These are phyloP conservation scores for Gymnopilus junonius DNA, from an alignment of 768 basidiomycete genomes.

Conservation along the genomic window DNA sequence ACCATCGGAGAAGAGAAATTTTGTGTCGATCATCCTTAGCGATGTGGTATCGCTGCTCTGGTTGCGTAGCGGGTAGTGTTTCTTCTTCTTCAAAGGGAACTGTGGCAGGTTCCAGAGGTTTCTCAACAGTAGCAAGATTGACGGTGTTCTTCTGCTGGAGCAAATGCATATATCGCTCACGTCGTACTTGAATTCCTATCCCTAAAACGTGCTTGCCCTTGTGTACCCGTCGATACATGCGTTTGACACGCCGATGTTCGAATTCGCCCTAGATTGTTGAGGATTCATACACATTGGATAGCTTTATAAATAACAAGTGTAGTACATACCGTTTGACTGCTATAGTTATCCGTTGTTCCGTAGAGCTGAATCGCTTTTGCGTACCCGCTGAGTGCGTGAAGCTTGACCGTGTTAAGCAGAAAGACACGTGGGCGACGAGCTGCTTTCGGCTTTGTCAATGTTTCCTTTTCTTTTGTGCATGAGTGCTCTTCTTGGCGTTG, in stretches of 20 bases:
- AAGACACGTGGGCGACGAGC: background rate
- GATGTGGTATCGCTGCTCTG: constrained; percentile 14
- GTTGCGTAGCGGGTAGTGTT: background rate
- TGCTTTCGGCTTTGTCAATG: background rate
- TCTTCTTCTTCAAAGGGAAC: background rate
- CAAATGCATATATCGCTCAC: background rate
- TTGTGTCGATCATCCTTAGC: background rate
- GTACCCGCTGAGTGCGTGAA: constrained; percentile 28
- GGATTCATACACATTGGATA: background rate
- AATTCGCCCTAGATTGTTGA: constrained; percentile 9
- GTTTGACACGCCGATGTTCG: constrained; percentile 14
- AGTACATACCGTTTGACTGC: constrained; percentile 18
- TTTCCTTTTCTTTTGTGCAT: background rate
- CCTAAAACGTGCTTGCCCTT: background rate
- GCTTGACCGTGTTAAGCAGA: constrained; percentile 17
- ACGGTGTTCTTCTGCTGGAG: background rate
- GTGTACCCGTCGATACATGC: constrained; percentile 6
- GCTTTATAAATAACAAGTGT: background rate
- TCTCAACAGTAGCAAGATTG: background rate
- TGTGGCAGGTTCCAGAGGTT: too few relatives aligned
- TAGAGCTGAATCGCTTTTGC: constrained; percentile 6
- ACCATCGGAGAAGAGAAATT: constrained; percentile 8
- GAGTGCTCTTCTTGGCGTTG: background rate
- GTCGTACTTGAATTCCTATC: background rate
- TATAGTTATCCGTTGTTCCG: constrained; percentile 20